These are phyloP conservation scores for Zopfia rhizophila DNA, from an alignment of 2,329 filamentous ascomycete species.

Conservation along the genomic window DNA sequence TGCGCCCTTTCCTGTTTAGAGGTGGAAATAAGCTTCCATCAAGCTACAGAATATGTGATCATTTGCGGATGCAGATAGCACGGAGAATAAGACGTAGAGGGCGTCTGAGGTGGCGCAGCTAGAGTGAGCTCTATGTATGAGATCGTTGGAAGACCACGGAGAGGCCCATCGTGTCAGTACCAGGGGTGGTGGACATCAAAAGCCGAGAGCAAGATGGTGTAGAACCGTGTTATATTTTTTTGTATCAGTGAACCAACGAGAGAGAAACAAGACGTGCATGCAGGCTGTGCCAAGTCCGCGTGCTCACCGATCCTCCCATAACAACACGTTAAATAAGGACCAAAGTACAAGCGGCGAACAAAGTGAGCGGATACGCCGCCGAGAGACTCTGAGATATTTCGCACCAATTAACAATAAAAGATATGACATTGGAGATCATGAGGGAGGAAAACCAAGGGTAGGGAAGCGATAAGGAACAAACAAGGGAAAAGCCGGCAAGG, in stretches of 20 bases:
- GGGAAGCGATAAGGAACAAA: too few relatives aligned
- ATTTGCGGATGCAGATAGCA: neutral
- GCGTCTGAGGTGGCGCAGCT: neutral
- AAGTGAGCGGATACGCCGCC: conserved; percentile 22
- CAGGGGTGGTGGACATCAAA: neutral
- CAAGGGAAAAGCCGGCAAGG: too few relatives aligned
- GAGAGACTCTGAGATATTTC: neutral
- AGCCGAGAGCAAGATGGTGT: neutral
- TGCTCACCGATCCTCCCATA: too few relatives aligned
- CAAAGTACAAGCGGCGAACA: conserved; percentile 17
- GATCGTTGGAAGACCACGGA: neutral
- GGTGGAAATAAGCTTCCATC: too few relatives aligned
- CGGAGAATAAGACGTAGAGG: neutral
- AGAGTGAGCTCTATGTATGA: neutral
- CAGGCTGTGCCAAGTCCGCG: too few relatives aligned
- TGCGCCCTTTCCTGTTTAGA: too few relatives aligned
- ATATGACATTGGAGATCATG: conserved; percentile 13
- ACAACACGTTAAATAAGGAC: too few relatives aligned
- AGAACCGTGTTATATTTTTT: too few relatives aligned
- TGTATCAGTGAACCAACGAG: conserved; percentile 1
- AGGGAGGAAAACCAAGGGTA: conserved; percentile 1
- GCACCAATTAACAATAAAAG: conserved; percentile 16
- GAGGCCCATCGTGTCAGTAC: neutral
- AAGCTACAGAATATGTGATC: neutral
- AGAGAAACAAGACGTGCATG: conserved; percentile 15